Conservation (phyloP, 1,284 basidiomycete species). For the Mrakiaceae sp. region DNA sequence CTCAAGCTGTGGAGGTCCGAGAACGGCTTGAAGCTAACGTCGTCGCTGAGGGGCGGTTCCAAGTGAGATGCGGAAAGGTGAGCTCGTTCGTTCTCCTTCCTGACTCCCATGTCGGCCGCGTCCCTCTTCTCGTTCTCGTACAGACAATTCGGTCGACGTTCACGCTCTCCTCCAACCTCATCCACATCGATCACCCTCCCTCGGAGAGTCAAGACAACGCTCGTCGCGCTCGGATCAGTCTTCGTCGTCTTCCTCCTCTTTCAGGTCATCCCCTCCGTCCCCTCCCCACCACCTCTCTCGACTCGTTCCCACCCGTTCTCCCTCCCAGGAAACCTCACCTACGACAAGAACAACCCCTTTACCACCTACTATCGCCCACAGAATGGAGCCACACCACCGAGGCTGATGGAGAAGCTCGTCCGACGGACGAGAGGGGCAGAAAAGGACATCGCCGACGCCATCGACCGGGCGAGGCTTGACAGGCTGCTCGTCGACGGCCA, state of each 20-base stretch:
- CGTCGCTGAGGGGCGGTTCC: no score
- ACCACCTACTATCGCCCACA: background rate
- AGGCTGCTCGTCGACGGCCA: background rate
- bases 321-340: background rate
- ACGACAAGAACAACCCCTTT: constrained; percentile 3
- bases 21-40: no score
- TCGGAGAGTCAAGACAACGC: background rate
- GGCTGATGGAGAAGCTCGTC: constrained; percentile 6
- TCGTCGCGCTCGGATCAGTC: background rate
- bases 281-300: background rate
- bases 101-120: no score
- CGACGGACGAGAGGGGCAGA: background rate
- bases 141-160: background rate
- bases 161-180: background rate
- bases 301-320: background rate
- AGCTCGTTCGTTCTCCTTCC: no score
- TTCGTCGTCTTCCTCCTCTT: background rate
- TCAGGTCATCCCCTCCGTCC: background rate
- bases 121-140: no score
- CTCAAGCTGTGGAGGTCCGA: no score
- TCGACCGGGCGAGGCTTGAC: background rate
- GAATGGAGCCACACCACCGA: background rate
- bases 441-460: background rate
- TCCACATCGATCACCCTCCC: background rate
- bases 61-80: no score